phyloP scores from a whole-genome alignment of 352 stramenopile genomes.

The Peronospora tabacina region DNA sequence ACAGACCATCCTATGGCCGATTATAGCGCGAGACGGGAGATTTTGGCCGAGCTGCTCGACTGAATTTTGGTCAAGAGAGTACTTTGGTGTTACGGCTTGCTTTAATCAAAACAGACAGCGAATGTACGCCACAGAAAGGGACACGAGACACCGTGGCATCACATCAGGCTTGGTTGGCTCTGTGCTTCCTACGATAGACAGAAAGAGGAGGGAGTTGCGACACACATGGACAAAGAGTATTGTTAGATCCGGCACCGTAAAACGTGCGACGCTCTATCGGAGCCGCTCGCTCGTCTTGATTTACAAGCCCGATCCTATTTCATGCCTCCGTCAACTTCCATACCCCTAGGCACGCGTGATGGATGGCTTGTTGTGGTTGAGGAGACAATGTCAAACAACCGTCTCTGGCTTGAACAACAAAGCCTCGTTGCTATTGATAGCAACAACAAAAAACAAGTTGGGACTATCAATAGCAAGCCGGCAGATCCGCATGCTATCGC shows the following conservation, averaged over 20 bases:
- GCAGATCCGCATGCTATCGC: conserved; percentile 6
- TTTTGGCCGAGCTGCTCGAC: not conserved
- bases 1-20: not conserved
- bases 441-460: no score
- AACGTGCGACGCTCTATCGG: not conserved
- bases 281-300: conserved; percentile 3
- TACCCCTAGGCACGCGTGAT: conserved; percentile 13
- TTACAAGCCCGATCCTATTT: conserved; percentile 7
- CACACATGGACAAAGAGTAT: conserved; percentile 1
- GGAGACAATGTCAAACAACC: conserved; percentile 14
- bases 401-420: not conserved
- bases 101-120: conserved; percentile 15
- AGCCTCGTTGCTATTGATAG: no score
- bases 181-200: not conserved
- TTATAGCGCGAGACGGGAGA: conserved; percentile 3
- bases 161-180: no score
- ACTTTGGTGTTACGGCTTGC: not conserved
- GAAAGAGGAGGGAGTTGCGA: conserved; percentile 16
- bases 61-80: conserved; percentile 23
- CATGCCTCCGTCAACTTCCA: not conserved
- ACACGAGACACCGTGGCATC: conserved; percentile 1
- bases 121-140: conserved; percentile 22
- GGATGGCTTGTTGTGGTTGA: conserved; percentile 20
- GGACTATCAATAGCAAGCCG: no score
- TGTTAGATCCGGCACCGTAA: not conserved